Evolutionary conservation across 2,329 filamentous ascomycete species (phyloP), one percentile per base, ranked within the genome.

Genomic region (Botrytis deweyae): DNA sequence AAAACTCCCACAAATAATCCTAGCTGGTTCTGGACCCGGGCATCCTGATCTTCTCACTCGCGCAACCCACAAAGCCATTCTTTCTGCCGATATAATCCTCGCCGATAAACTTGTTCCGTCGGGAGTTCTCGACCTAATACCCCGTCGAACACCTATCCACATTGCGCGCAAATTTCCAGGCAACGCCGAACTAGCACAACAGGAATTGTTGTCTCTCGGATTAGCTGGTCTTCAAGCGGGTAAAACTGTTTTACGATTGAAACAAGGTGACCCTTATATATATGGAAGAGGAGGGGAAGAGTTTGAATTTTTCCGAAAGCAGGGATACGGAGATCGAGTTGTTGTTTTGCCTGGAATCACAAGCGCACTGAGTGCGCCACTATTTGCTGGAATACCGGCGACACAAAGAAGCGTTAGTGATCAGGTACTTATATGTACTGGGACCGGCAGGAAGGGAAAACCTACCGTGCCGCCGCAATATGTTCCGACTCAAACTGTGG

Each of bases 131-230:
- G 93, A 95, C 76, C 89, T 99, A 25, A 92, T 98, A 73, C 96
- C 96, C 2, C 93, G 96, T 52, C 90, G 95, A 72, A 97, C 95
- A 14, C 91, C 92, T 16, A 91, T 98, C 20, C 90, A 93, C 79
- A 99, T 99, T 78, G 95, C 96, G 7, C 92, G 95, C 80, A 99
- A 99, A 82, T 99, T 99, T 83, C 96, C 96, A 0, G 96, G 96
- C 36, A 98, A 99, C 82, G 96, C 96, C 59, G 96, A 99, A 78
- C 90, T 90, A 63, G 96, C 96, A 0, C 96, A 99, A 81, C 90
- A 95, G 80, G 96, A 99, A 83, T 89, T 99, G 7, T 88, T 97
- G 4, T 87, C 90, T 71, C 87, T 93, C 78, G 96, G 94, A 0
- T 86, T 97, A 3, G 88, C 89, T 4, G 94, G 90, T 12, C 79